Evolutionary conservation across 2,329 filamentous ascomycete genomes (phyloP).

Genomic region (Claviceps sp.): DNA sequence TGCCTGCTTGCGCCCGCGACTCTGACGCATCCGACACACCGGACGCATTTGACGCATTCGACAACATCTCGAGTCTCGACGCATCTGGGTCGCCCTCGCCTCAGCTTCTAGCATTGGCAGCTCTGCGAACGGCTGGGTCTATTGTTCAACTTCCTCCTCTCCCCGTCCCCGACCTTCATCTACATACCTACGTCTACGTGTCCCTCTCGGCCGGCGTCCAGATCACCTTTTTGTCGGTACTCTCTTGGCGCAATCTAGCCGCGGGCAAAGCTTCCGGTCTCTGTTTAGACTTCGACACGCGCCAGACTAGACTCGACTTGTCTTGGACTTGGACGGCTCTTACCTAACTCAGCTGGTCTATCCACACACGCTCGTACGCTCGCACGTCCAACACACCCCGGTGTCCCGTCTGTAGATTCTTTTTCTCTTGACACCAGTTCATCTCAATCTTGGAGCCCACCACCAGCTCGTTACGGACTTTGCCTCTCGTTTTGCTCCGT

Average conservation of each 20-base stretch:
- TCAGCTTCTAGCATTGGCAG: not conserved
- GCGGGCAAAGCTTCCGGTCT: not conserved
- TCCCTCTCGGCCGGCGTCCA: not conserved
- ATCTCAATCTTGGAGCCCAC: not conserved
- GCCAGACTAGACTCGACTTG: constrained; percentile 2
- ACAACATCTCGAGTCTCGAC: too few relatives aligned
- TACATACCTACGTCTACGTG: not conserved
- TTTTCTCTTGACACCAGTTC: not conserved
- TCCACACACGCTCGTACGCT: not conserved
- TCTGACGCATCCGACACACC: not conserved
- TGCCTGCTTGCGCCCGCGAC: not conserved
- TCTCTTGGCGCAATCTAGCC: not conserved
- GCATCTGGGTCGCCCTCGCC: too few relatives aligned
- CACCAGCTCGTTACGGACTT: not conserved
- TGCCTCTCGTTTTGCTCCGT: not conserved
- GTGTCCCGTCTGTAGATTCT: not conserved
- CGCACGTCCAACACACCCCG: not conserved
- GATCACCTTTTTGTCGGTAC: not conserved
- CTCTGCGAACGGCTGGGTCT: not conserved
- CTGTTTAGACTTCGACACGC: constrained; percentile 4
- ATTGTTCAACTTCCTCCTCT: not conserved
- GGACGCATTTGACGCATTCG: not conserved
- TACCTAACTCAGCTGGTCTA: not conserved
- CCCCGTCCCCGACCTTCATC: too few relatives aligned
- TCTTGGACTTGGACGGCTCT: not conserved